These are phyloP conservation scores for Massariosphaeria phaeospora DNA, from an alignment of 495 filamentous ascomycete genomes.

Conservation along the genomic window DNA sequence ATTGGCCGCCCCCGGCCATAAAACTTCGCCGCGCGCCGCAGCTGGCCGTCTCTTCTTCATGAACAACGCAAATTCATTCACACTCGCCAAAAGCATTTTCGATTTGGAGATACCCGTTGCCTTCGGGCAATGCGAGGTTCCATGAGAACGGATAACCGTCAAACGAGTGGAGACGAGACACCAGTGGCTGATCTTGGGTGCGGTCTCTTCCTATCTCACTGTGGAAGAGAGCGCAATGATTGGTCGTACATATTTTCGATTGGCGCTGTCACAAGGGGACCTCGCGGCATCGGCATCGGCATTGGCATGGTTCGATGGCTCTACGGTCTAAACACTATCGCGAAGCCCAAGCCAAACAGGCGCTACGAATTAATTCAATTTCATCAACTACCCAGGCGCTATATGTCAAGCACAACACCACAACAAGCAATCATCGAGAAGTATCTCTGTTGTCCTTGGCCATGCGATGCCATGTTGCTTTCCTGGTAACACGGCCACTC, in stretches of 20 bases:
- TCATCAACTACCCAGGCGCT: no score
- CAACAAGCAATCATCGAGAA: no score
- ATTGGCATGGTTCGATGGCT: no score
- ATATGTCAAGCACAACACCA: no score
- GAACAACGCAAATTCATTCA: slow-evolving; percentile 37
- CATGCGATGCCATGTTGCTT: no score
- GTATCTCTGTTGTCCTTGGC: no score
- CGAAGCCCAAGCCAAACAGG: no score
- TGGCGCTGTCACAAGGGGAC: no score
- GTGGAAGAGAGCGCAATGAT: slow-evolving; percentile 39
- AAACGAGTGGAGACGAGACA: slow-evolving; percentile 35
- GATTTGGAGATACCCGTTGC: slow-evolving; percentile 30
- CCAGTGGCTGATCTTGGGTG: slow-evolving; percentile 36
- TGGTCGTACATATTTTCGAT: slow-evolving; percentile 30
- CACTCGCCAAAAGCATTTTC: slow-evolving; percentile 38
- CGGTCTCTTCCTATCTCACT: slow-evolving; percentile 34
- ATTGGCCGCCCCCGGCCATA: slow-evolving; percentile 8
- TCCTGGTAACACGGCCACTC: no score
- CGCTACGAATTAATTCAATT: no score
- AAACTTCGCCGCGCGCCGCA: slow-evolving; percentile 14
- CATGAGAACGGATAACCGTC: slow-evolving; percentile 38
- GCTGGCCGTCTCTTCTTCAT: slow-evolving; percentile 34
- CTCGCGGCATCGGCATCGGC: no score
- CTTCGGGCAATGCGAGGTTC: slow-evolving; percentile 29
- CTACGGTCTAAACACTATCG: no score